Percentiles rank a stretch among this genome's conserved stretches.
phyloP scores from a whole-genome alignment of 179 eudicot genomes.

The Spinacia oleracea region DNA sequence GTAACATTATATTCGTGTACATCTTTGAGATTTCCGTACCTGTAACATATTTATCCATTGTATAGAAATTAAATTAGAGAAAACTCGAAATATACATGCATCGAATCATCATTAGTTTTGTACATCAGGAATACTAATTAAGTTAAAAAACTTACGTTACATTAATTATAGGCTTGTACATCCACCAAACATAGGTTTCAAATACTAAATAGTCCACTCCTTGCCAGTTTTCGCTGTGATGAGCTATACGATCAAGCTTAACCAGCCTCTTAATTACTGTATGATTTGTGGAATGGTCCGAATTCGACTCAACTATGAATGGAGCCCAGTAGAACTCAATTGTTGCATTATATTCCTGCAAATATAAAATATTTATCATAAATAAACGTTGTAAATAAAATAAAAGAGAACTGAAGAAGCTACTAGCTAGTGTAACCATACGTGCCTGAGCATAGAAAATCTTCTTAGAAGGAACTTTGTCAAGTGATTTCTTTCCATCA shows the following conservation, averaged over 20 bases:
- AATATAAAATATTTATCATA: neutral
- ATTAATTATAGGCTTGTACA: conserved; percentile 83
- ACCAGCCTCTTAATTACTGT: conserved; percentile 70
- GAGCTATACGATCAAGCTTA: conserved; percentile 67
- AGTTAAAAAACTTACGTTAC: conserved; percentile 59
- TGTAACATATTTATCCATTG: conserved; percentile 16
- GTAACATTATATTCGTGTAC: conserved; percentile 72
- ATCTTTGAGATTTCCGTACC: conserved; percentile 47
- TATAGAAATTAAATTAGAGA: neutral
- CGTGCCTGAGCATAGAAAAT: conserved; percentile 75
- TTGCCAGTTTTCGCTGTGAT: conserved; percentile 74
- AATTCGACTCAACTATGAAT: conserved; percentile 79
- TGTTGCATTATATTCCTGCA: conserved; percentile 84
- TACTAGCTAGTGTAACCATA: too few species aligned
- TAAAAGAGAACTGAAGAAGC: too few species aligned
- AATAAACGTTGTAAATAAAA: too few species aligned
- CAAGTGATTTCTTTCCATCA: conserved; percentile 48
- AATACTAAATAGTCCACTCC: conserved; percentile 75
- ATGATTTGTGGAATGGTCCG: conserved; percentile 87
- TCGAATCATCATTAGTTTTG: too few species aligned
- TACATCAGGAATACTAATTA: too few species aligned
- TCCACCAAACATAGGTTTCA: conserved; percentile 99
- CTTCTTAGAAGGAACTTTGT: conserved; percentile 83
- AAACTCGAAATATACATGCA: neutral
- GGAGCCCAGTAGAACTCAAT: conserved; percentile 99